phyloP scores from a whole-genome alignment of 352 stramenopile genomes.

The Phytopythium aichiense region DNA sequence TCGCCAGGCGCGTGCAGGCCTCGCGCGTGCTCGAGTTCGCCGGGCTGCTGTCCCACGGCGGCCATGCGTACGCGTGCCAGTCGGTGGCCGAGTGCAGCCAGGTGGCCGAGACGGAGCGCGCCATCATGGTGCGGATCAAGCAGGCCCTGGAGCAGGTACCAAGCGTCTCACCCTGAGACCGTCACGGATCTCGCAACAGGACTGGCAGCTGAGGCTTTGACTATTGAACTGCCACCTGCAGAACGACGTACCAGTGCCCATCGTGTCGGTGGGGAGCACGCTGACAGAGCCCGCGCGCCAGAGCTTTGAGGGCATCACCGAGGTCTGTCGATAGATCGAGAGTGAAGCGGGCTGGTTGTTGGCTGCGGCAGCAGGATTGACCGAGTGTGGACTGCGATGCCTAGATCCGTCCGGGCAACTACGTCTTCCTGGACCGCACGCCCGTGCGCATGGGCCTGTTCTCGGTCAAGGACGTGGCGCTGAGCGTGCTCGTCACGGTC shows the following conservation, averaged over 20 bases:
- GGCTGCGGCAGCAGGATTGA: neutral
- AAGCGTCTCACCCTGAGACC: neutral
- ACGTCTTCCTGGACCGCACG: conserved; percentile 73
- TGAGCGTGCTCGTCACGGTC: conserved; percentile 56
- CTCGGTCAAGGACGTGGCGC: conserved; percentile 51
- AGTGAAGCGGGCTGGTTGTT: neutral
- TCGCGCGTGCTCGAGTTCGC: conserved; percentile 47
- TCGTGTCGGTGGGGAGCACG: conserved; percentile 66
- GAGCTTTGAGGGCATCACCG: conserved; percentile 64
- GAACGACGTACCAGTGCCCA: conserved; percentile 43
- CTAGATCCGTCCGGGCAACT: conserved; percentile 68
- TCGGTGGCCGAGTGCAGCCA: conserved; percentile 40
- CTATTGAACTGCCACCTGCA: conserved; percentile 1
- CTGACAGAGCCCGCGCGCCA: conserved; percentile 56
- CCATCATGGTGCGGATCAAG: conserved; percentile 68
- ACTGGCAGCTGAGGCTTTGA: too few relatives aligned
- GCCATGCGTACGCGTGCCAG: conserved; percentile 55
- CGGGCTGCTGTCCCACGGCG: conserved; percentile 58
- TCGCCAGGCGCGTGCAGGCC: conserved; percentile 48
- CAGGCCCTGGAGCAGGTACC: conserved; percentile 35
- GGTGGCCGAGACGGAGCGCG: conserved; percentile 54
- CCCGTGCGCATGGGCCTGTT: conserved; percentile 63
- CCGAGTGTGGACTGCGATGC: neutral
- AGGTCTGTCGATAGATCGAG: conserved; percentile 20
- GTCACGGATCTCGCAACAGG: too few relatives aligned